These are phyloP conservation scores for Pyrrhoderma lamaoense DNA, from an alignment of 1,284 basidiomycete genomes.

Conservation along the genomic window DNA sequence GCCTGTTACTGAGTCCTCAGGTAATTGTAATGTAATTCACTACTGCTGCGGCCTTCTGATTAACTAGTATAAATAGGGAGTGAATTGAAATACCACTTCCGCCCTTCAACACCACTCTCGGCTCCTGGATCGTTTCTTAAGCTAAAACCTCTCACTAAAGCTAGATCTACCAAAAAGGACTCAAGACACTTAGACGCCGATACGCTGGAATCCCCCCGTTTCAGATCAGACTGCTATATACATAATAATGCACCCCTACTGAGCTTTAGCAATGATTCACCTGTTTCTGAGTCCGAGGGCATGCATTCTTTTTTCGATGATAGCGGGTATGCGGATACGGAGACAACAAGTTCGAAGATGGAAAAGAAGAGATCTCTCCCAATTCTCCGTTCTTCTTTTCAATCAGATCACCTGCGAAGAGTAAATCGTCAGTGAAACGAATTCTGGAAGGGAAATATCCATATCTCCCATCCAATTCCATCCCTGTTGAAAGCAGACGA, in stretches of 20 bases:
- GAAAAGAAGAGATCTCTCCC: conserved; percentile 12
- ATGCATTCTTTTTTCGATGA: conserved; percentile 18
- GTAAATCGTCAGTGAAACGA: too few relatives aligned
- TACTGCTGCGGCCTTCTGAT: too few relatives aligned
- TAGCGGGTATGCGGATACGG: conserved; percentile 13
- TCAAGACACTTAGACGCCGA: not conserved
- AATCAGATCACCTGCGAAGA: not conserved
- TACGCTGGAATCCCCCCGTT: too few relatives aligned
- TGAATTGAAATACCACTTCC: too few relatives aligned
- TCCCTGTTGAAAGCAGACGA: too few relatives aligned
- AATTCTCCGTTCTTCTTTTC: conserved; percentile 13
- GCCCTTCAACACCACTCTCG: not conserved
- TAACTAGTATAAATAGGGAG: too few relatives aligned
- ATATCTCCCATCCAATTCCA: too few relatives aligned
- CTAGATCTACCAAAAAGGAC: conserved; percentile 6
- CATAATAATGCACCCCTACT: conserved; percentile 3
- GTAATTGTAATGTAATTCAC: too few relatives aligned
- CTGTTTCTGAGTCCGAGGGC: not conserved
- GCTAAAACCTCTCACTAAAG: conserved; percentile 11
- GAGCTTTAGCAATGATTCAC: not conserved
- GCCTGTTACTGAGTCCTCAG: too few relatives aligned
- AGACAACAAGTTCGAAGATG: not conserved
- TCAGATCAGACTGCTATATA: not conserved
- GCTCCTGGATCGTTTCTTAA: conserved; percentile 4
- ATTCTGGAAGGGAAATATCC: too few relatives aligned